A percentile compares a stretch with the other conserved stretches of the same genome.
Conservation (phyloP, 495 filamentous ascomycete species). For the Penicillium pancosmium region DNA sequence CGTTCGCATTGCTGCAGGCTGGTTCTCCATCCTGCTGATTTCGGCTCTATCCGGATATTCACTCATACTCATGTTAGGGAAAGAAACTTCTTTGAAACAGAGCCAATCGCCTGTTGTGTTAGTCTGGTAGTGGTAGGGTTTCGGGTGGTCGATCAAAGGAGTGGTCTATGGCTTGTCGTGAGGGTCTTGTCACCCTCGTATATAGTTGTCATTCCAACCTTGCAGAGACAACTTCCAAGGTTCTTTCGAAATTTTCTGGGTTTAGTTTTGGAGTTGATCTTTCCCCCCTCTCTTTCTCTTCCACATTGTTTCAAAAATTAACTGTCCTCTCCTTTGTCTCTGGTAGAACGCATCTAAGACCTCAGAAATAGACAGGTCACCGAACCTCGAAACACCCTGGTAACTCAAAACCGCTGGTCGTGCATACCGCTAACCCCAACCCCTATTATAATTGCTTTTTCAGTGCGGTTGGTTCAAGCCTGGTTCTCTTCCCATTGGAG, state of each 20-base stretch:
- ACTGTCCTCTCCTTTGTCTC: not conserved
- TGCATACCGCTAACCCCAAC: conserved; percentile 1
- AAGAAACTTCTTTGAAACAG: conserved; percentile 34
- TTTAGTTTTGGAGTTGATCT: not conserved
- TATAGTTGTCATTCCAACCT: too few species aligned
- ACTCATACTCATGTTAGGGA: conserved; percentile 24
- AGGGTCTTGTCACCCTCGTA: too few species aligned
- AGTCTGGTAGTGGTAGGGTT: conserved; percentile 16
- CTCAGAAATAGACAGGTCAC: conserved; percentile 22
- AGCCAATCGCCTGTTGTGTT: conserved; percentile 14
- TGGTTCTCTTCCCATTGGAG: conserved; percentile 12
- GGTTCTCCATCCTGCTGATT: conserved; percentile 24
- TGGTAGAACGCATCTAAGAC: conserved; percentile 20
- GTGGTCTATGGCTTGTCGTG: not conserved
- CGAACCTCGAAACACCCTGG: not conserved
- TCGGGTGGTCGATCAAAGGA: not conserved
- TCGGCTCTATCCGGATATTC: conserved; percentile 30
- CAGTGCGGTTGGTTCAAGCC: conserved; percentile 14
- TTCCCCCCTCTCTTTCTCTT: not conserved
- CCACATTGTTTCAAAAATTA: not conserved
- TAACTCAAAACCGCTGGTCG: not conserved
- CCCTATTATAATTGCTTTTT: conserved; percentile 15
- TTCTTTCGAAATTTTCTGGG: not conserved
- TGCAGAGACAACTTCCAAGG: too few species aligned
- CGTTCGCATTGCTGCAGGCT: conserved; percentile 28